Conservation (phyloP, 2,329 filamentous ascomycete species). For the Metarhizium brunneum region DNA sequence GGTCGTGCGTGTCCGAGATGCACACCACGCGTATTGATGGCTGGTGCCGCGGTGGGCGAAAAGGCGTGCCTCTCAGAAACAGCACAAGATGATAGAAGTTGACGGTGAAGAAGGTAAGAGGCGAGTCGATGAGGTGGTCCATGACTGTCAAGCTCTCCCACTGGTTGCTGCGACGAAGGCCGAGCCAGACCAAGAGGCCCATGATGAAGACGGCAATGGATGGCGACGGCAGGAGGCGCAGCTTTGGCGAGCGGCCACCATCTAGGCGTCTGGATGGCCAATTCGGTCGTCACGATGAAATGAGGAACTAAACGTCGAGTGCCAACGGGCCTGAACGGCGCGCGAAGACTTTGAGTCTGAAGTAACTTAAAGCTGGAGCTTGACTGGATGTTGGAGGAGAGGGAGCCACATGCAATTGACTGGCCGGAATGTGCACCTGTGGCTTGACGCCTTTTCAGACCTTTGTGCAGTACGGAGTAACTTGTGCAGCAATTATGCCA, state of each 20-base stretch:
- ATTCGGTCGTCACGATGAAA: background rate
- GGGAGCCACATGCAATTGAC: background rate
- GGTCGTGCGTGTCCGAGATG: slow-evolving; percentile 80
- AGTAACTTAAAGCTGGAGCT: too few relatives aligned
- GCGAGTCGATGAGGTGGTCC: slow-evolving; percentile 58
- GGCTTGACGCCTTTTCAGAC: background rate
- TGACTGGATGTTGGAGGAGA: background rate
- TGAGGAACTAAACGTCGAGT: too few relatives aligned
- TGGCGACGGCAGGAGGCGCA: background rate
- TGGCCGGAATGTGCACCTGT: background rate
- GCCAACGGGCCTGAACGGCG: background rate
- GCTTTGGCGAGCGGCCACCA: background rate
- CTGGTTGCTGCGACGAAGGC: slow-evolving; percentile 35
- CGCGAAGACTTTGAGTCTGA: too few relatives aligned
- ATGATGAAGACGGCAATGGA: slow-evolving; percentile 18
- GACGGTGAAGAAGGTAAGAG: slow-evolving; percentile 54
- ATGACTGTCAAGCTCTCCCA: slow-evolving; percentile 45
- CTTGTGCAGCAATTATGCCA: background rate
- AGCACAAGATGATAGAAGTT: slow-evolving; percentile 56
- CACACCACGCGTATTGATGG: slow-evolving; percentile 68
- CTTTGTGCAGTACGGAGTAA: background rate
- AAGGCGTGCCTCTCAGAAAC: slow-evolving; percentile 57
- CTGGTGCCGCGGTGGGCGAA: slow-evolving; percentile 43
- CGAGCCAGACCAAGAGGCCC: slow-evolving; percentile 34
- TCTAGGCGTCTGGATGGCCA: background rate